phyloP scores from a whole-genome alignment of 768 basidiomycete genomes.

The Leucocoprinus sp. region DNA sequence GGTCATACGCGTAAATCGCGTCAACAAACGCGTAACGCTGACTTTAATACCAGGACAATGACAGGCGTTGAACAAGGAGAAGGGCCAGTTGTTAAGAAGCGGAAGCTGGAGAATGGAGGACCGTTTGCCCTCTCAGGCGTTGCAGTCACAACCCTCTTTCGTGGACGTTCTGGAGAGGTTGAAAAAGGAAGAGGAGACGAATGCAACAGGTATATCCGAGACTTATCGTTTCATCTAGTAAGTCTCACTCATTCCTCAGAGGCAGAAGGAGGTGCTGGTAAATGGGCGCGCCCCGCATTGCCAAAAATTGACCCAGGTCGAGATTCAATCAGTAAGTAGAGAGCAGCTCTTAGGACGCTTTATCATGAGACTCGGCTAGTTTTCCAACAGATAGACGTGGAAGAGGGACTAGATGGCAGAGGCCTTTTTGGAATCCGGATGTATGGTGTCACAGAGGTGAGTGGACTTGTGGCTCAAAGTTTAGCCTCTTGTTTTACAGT shows the following conservation, averaged over 20 bases:
- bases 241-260: slow-evolving; percentile 24
- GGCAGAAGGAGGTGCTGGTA: slow-evolving; percentile 71
- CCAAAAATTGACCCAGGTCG: slow-evolving; percentile 45
- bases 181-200: slow-evolving; percentile 41
- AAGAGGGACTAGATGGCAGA: slow-evolving; percentile 27
- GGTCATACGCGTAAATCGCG: slow-evolving; percentile 16
- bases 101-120: slow-evolving; percentile 36
- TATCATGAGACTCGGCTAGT: slow-evolving; percentile 33
- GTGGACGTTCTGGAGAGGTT: slow-evolving; percentile 56
- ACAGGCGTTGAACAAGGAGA: slow-evolving; percentile 19
- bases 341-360: background rate
- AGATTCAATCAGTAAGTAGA: slow-evolving; percentile 58
- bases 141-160: slow-evolving; percentile 39
- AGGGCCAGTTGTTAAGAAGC: slow-evolving; percentile 44
- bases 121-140: slow-evolving; percentile 30
- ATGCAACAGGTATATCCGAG: slow-evolving; percentile 28
- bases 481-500: background rate
- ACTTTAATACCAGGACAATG: slow-evolving; percentile 15
- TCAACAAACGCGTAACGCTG: slow-evolving; percentile 9
- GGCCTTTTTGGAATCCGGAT: slow-evolving; percentile 40
- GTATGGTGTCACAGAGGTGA: slow-evolving; percentile 87
- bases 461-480: slow-evolving; percentile 5
- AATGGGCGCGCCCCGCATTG: slow-evolving; percentile 62
- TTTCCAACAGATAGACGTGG: slow-evolving; percentile 96
- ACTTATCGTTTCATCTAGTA: background rate